A percentile compares a stretch with the other conserved stretches of the same genome.
phyloP scores from a whole-genome alignment of 768 basidiomycete genomes.

The Kwoniella pini region DNA sequence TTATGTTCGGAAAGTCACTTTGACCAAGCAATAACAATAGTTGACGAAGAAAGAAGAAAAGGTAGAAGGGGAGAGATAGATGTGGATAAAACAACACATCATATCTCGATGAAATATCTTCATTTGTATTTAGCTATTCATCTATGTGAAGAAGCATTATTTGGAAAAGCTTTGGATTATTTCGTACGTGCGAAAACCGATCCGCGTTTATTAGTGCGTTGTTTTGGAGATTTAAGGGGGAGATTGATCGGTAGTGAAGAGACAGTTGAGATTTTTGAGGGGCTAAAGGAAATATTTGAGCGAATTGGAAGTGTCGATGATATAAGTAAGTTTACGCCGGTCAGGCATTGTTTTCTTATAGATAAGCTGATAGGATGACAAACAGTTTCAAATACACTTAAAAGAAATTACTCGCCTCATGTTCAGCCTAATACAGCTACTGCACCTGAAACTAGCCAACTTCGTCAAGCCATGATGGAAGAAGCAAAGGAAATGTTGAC shows the following conservation, averaged over 20 bases:
- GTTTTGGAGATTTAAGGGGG: slow-evolving; percentile 75
- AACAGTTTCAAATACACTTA: slow-evolving; percentile 80
- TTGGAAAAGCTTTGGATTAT: slow-evolving; percentile 77
- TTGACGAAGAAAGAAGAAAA: slow-evolving; percentile 50
- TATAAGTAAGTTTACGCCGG: slow-evolving; percentile 79
- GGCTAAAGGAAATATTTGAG: slow-evolving; percentile 72
- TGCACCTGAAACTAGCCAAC: slow-evolving; percentile 70
- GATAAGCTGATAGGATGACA: slow-evolving; percentile 1
- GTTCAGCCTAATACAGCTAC: slow-evolving; percentile 68
- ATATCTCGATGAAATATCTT: slow-evolving; percentile 67
- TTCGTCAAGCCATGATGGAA: slow-evolving; percentile 64
- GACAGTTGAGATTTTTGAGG: slow-evolving; percentile 70
- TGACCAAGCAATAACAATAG: slow-evolving; percentile 44
- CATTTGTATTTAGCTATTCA: slow-evolving; percentile 81
- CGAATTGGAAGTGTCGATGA: slow-evolving; percentile 71
- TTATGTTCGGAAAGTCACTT: slow-evolving; percentile 32
- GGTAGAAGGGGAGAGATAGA: slow-evolving; percentile 51
- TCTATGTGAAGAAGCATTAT: slow-evolving; percentile 74
- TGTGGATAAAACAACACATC: slow-evolving; percentile 48
- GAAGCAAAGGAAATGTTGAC: slow-evolving; percentile 77
- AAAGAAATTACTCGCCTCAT: slow-evolving; percentile 88
- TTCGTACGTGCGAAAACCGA: slow-evolving; percentile 80
- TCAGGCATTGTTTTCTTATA: no score
- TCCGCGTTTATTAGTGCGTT: slow-evolving; percentile 75
- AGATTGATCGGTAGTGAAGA: slow-evolving; percentile 60